A percentile compares a stretch with the other conserved stretches of the same genome.
phyloP scores from a whole-genome alignment of 2,329 filamentous ascomycete genomes.

The Coniella vitis region DNA sequence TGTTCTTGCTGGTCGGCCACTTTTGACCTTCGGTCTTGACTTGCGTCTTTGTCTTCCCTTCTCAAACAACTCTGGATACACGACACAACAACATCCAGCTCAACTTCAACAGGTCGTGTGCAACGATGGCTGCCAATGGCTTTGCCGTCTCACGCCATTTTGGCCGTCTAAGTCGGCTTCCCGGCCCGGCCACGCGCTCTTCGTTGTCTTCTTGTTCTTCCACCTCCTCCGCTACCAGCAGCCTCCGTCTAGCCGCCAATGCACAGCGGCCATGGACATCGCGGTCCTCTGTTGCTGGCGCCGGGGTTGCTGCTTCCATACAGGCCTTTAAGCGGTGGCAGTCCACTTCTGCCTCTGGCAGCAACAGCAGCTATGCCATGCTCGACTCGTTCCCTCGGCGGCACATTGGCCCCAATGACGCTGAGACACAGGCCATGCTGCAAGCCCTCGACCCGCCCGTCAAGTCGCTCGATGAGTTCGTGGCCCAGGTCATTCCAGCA shows the following conservation, averaged over 20 bases:
- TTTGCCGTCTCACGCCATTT: constrained; percentile 18
- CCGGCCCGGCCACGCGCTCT: not conserved
- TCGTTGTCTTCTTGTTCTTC: not conserved
- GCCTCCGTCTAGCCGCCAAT: constrained; percentile 13
- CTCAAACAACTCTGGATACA: too few relatives aligned
- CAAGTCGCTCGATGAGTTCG: constrained; percentile 70
- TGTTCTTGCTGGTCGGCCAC: too few relatives aligned
- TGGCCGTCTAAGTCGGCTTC: constrained; percentile 10
- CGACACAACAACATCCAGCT: too few relatives aligned
- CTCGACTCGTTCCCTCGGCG: constrained; percentile 68
- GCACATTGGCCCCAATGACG: constrained; percentile 77
- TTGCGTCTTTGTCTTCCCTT: not conserved
- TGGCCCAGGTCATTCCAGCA: constrained; percentile 73
- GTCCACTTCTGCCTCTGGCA: constrained; percentile 4
- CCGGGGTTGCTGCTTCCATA: constrained; percentile 7
- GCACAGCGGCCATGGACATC: constrained; percentile 15
- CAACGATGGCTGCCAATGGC: constrained; percentile 16
- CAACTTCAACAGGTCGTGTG: not conserved
- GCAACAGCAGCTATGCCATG: constrained; percentile 19
- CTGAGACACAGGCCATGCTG: constrained; percentile 71
- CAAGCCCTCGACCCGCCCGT: constrained; percentile 68
- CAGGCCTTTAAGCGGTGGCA: constrained; percentile 18
- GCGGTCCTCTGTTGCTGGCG: constrained; percentile 10
- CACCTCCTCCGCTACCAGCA: constrained; percentile 4
- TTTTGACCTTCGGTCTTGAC: too few relatives aligned